Base-by-base conservation (phyloP, 257 asterid genomes). In the Solanum sejunctum region DNA sequence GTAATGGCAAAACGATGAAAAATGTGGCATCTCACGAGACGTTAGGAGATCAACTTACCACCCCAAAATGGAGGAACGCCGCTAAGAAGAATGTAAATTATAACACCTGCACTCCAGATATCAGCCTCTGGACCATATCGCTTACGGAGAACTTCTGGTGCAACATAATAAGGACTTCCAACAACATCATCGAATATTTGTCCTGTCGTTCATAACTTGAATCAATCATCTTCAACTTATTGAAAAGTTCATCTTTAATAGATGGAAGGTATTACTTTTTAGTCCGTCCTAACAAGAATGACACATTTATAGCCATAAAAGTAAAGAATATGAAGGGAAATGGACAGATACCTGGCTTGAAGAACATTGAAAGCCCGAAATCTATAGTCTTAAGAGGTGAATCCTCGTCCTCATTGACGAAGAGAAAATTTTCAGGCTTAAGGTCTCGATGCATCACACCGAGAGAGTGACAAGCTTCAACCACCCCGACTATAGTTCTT, bases 401-500 rank as follows among this genome's bases (percentile, higher is more conserved):
- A 66, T 96, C 93, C 89, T 96, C 99, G n/a, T 91, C 84, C 82
- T 89, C 91, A 39, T 92, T 88, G 49, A 92, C 94, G 80, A 96
- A 93, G 9, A 96, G 93, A 83, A 96, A 94, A 88, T 96, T 96
- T 90, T 96, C 99, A 3, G 98, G 99, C 85, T 94, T 96, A 87
- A 96, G 92, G 84, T 96, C 98, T 47, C 99, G 90, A 87, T 96
- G 99, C 96, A 93, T 94, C 13, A 96, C 99, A 8, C 98, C 99
- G 60, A 94, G 87, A 0, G 98, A 96, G 82, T 94, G 98, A 52
- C 99, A 96, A 3, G 95, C 92, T 86, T 96, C 91, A 6, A 96
- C 89, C 10, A 95, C 98, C 36, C 96, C 90, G 56, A 93, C 94
- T 73, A 94, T 96, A 2, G 91, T 86, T 91, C 98, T 91, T 52